Conservation (phyloP, 2,329 filamentous ascomycete species). For the Colletotrichum tofieldiae region DNA sequence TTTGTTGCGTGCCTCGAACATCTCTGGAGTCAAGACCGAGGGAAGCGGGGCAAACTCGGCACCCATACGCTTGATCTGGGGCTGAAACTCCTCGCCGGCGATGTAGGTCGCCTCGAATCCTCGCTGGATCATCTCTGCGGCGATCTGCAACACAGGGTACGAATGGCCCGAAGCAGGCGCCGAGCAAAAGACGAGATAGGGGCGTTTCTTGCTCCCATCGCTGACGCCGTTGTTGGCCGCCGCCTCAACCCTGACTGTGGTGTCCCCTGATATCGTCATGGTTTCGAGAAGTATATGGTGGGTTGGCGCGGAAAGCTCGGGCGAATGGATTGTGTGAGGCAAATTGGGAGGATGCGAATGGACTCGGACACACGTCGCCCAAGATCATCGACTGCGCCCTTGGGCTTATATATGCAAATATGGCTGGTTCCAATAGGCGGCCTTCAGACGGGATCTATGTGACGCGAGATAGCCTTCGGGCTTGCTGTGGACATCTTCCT, state of each 20-base stretch:
- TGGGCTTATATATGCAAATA: not conserved
- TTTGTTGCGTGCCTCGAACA: conserved; percentile 41
- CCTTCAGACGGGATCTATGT: not conserved
- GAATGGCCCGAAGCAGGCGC: conserved; percentile 52
- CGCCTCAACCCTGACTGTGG: conserved; percentile 6
- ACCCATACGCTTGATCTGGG: conserved; percentile 54
- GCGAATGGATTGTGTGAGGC: not conserved
- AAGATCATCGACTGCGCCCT: not conserved
- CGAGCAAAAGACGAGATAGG: conserved; percentile 50
- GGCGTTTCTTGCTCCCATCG: conserved; percentile 43
- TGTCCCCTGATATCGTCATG: conserved; percentile 30
- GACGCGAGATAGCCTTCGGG: not conserved
- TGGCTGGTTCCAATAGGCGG: too few relatives aligned
- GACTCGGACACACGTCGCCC: not conserved
- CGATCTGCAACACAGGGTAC: conserved; percentile 52
- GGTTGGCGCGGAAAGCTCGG: too few relatives aligned
- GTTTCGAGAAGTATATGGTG: not conserved
- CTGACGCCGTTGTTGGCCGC: conserved; percentile 19
- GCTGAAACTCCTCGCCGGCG: conserved; percentile 54
- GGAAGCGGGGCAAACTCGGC: conserved; percentile 52
- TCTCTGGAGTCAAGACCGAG: conserved; percentile 40
- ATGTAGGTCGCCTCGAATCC: conserved; percentile 62
- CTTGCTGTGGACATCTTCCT: not conserved
- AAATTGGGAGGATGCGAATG: not conserved
- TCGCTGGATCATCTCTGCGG: conserved; percentile 53